Evolutionary conservation across 768 basidiomycete genomes (phyloP).

Genomic region (Cyathus striatus): DNA sequence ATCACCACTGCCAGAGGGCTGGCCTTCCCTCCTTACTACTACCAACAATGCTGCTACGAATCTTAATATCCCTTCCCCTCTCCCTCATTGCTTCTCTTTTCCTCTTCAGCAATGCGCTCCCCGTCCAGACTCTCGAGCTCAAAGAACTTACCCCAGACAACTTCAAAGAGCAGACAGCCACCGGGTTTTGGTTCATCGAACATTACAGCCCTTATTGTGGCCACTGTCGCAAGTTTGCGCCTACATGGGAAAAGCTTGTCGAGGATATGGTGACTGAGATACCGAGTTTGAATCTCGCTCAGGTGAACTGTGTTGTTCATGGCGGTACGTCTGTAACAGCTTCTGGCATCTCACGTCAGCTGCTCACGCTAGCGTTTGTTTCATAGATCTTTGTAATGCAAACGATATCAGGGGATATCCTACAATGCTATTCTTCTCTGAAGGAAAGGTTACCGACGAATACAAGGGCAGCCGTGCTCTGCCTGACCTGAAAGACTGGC

Average conservation of each 20-base stretch:
- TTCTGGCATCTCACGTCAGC: background rate
- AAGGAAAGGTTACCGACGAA: constrained; percentile 56
- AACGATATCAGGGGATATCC: constrained; percentile 73
- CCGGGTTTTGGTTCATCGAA: constrained; percentile 80
- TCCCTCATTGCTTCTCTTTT: too few relatives aligned
- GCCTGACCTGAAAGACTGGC: constrained; percentile 49
- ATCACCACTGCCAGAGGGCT: too few relatives aligned
- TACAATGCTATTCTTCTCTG: constrained; percentile 63
- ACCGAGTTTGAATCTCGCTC: constrained; percentile 62
- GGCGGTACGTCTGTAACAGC: constrained; percentile 50
- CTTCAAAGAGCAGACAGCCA: constrained; percentile 45
- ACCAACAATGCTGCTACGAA: too few relatives aligned
- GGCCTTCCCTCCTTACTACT: too few relatives aligned
- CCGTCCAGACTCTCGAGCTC: too few relatives aligned
- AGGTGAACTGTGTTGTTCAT: constrained; percentile 74
- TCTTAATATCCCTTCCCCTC: too few relatives aligned
- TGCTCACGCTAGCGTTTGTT: background rate
- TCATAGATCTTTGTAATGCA: constrained; percentile 71
- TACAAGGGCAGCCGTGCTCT: constrained; percentile 53
- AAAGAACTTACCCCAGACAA: constrained; percentile 56
- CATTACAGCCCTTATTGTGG: constrained; percentile 84
- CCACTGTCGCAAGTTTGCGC: constrained; percentile 76
- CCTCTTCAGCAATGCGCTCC: too few relatives aligned
- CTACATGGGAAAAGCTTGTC: constrained; percentile 76
- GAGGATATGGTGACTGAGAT: constrained; percentile 41